phyloP scores from a whole-genome alignment of 257 asterid species.

The Paraleonurus japonicus region DNA sequence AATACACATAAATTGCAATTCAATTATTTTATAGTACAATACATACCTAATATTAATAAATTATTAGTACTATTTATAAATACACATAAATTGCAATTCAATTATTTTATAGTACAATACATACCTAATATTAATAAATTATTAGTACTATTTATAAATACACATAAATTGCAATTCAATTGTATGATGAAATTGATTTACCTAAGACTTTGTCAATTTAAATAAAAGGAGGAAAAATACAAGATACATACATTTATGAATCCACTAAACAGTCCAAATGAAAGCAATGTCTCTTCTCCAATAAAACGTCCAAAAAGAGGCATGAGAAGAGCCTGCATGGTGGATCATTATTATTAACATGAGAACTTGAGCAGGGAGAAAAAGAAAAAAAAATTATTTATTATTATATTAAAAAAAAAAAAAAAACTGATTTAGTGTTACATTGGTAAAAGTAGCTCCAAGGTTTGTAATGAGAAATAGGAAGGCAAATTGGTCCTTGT shows the following conservation, averaged over 20 bases:
- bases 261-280: conserved; percentile 14
- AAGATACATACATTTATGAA: conserved; percentile 13
- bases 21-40: no score
- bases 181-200: no score
- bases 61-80: no score
- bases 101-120: no score
- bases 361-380: background rate
- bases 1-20: no score
- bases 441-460: conserved; percentile 24
- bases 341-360: background rate
- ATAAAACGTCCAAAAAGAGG: conserved; percentile 14
- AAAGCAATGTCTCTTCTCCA: conserved; percentile 26
- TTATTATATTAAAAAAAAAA: background rate
- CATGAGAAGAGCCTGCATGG: conserved; percentile 19
- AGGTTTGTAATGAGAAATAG: conserved; percentile 21
- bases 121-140: no score
- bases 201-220: no score
- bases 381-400: background rate
- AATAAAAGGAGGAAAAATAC: background rate
- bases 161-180: no score
- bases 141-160: no score
- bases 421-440: background rate
- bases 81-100: no score
- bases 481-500: conserved; percentile 27
- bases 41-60: no score